Evolutionary conservation across 1,139 yeast genomes (phyloP).

Genomic region (Debaryomyces psychrophilus): DNA sequence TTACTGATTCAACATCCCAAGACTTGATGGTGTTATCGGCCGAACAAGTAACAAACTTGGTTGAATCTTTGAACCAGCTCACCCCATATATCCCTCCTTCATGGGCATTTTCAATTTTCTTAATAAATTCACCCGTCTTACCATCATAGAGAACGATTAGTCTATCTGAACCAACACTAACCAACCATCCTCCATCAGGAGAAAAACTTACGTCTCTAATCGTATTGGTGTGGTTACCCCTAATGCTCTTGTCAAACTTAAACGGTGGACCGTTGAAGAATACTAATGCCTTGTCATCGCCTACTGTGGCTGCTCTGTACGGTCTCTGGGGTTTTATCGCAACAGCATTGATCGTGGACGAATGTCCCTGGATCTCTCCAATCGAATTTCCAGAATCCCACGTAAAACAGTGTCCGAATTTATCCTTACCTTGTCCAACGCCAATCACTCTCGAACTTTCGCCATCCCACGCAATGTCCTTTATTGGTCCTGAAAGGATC

Average conservation of each 20-base stretch:
- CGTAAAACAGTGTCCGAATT: conserved; percentile 89
- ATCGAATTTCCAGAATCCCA: conserved; percentile 94
- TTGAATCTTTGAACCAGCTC: conserved; percentile 67
- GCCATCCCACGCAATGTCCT: conserved; percentile 89
- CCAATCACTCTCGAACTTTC: conserved; percentile 86
- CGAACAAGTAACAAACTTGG: conserved; percentile 73
- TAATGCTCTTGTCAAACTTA: conserved; percentile 72
- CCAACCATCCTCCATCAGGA: conserved; percentile 71
- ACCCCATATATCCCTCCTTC: conserved; percentile 82
- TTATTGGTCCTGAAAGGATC: conserved; percentile 80
- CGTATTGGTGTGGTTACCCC: conserved; percentile 77
- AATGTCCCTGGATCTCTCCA: conserved; percentile 94
- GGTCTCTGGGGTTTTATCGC: conserved; percentile 89
- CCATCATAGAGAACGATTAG: conserved; percentile 81
- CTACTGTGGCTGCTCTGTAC: conserved; percentile 89
- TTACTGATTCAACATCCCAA: conserved; percentile 50
- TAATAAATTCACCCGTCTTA: conserved; percentile 73
- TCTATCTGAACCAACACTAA: conserved; percentile 89
- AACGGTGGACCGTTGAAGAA: conserved; percentile 94
- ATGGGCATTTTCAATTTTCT: conserved; percentile 59
- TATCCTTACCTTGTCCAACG: conserved; percentile 92
- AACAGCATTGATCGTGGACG: conserved; percentile 82
- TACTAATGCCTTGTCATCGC: conserved; percentile 84
- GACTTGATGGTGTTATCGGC: conserved; percentile 78
- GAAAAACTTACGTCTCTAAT: conserved; percentile 82